A percentile compares a stretch with the other conserved stretches of the same genome.
Conservation (phyloP, 2,329 filamentous ascomycete genomes). For the Colletotrichum graminicola region DNA sequence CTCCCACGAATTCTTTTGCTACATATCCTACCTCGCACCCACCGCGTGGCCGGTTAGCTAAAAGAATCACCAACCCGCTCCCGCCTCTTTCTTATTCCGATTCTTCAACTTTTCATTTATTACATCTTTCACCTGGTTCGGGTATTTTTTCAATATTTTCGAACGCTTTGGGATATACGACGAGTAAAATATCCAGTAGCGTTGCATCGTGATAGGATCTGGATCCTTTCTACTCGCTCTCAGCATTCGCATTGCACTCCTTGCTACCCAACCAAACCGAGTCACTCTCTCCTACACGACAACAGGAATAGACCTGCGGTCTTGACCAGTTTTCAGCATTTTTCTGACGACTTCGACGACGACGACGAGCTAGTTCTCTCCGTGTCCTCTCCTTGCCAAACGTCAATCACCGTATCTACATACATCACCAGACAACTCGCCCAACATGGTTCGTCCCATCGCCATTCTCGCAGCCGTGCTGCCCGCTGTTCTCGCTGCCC, state of each 20-base stretch:
- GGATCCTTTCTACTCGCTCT: slow-evolving; percentile 34
- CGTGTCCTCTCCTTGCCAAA: slow-evolving; percentile 34
- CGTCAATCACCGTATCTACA: slow-evolving; percentile 27
- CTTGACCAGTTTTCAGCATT: slow-evolving; percentile 27
- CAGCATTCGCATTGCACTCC: slow-evolving; percentile 29
- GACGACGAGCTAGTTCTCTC: slow-evolving; percentile 42
- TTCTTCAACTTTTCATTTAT: slow-evolving; percentile 40
- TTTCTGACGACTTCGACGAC: slow-evolving; percentile 28
- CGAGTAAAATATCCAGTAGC: slow-evolving; percentile 16
- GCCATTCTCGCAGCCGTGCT: slow-evolving; percentile 44
- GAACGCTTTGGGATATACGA: slow-evolving; percentile 9
- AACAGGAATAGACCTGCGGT: slow-evolving; percentile 37
- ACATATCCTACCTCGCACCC: slow-evolving; percentile 24
- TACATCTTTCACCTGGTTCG: slow-evolving; percentile 34
- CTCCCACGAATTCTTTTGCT: slow-evolving; percentile 16
- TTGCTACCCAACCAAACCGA: slow-evolving; percentile 22
- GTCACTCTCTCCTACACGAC: slow-evolving; percentile 36
- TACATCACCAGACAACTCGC: slow-evolving; percentile 8
- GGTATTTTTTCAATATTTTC: slow-evolving; percentile 14
- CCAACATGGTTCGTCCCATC: slow-evolving; percentile 45
- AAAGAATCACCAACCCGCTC: background rate
- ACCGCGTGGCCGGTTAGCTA: slow-evolving; percentile 35
- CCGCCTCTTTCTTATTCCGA: slow-evolving; percentile 16
- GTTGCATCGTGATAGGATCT: slow-evolving; percentile 41
- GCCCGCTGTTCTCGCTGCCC: slow-evolving; percentile 44